Evolutionary conservation across 148 eudicot genomes (phyloP).

Genomic region (Agrostemma githago): DNA sequence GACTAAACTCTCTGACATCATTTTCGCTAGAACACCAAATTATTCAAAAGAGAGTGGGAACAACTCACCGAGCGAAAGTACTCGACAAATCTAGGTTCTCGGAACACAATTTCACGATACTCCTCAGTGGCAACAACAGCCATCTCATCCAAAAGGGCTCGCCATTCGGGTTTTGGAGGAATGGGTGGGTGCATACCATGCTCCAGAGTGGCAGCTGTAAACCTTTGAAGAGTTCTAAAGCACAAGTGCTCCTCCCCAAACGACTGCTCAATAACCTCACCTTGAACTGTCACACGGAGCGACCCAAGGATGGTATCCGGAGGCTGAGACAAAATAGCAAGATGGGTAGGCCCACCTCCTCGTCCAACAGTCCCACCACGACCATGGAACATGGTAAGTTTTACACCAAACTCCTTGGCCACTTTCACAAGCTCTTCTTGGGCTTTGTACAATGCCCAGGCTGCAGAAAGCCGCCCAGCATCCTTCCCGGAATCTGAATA

Average conservation of each 20-base stretch:
- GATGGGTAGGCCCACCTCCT: slow-evolving; percentile 99
- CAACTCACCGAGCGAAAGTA: slow-evolving; percentile 85
- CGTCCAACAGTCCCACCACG: slow-evolving; percentile 99
- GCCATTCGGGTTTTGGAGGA: slow-evolving; percentile 97
- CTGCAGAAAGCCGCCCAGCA: slow-evolving; percentile 93
- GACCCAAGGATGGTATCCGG: slow-evolving; percentile 89
- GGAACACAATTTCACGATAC: slow-evolving; percentile 79
- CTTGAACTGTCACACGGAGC: slow-evolving; percentile 93
- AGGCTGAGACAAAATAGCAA: slow-evolving; percentile 96
- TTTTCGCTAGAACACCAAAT: not conserved
- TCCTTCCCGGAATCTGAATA: slow-evolving; percentile 97
- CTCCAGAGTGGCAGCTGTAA: slow-evolving; percentile 93
- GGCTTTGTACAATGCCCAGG: slow-evolving; percentile 95
- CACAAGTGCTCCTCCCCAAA: slow-evolving; percentile 97
- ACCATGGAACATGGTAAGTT: slow-evolving; percentile 95
- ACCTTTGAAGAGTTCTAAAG: slow-evolving; percentile 94
- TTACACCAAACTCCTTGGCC: slow-evolving; percentile 82
- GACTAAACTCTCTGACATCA: not conserved
- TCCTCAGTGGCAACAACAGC: slow-evolving; percentile 76
- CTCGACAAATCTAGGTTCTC: slow-evolving; percentile 94
- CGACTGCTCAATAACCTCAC: slow-evolving; percentile 95
- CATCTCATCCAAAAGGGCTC: slow-evolving; percentile 81
- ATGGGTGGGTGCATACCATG: slow-evolving; percentile 96
- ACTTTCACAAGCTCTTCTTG: slow-evolving; percentile 94
- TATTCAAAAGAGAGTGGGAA: not conserved